Conservation (phyloP, 495 filamentous ascomycete genomes). For the Penicillium turbatum region DNA sequence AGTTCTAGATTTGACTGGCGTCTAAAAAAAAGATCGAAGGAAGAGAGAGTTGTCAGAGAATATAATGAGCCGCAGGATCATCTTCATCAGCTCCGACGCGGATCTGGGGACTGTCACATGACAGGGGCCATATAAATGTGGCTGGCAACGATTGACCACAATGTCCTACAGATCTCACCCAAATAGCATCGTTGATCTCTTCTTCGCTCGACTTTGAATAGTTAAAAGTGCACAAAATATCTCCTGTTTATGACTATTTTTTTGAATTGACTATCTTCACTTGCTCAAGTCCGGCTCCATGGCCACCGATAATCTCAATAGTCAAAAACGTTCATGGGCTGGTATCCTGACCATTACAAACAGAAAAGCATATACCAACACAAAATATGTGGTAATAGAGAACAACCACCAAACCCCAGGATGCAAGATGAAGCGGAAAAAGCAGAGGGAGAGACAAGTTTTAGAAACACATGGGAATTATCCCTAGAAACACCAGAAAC, state of each 20-base stretch:
- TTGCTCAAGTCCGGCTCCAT: background rate
- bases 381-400: slow-evolving; percentile 17
- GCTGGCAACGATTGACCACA: background rate
- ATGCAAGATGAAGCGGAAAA: slow-evolving; percentile 31
- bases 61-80: slow-evolving; percentile 5
- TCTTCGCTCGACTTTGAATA: background rate
- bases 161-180: background rate
- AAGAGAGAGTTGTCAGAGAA: slow-evolving; percentile 2
- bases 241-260: background rate
- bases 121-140: background rate
- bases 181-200: background rate
- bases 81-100: slow-evolving; percentile 4
- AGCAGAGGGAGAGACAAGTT: slow-evolving; percentile 5
- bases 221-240: background rate
- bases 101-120: slow-evolving; percentile 8
- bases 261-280: background rate
- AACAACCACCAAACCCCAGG: slow-evolving; percentile 26
- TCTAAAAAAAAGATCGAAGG: slow-evolving; percentile 1
- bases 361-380: slow-evolving; percentile 19
- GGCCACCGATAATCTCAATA: background rate
- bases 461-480: slow-evolving; percentile 15
- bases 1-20: background rate
- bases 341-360: slow-evolving; percentile 26
- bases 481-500: slow-evolving; percentile 18
- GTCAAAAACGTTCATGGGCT: slow-evolving; percentile 13